phyloP scores from a whole-genome alignment of 805 yeast genomes.

The Metschnikowia anglica region DNA sequence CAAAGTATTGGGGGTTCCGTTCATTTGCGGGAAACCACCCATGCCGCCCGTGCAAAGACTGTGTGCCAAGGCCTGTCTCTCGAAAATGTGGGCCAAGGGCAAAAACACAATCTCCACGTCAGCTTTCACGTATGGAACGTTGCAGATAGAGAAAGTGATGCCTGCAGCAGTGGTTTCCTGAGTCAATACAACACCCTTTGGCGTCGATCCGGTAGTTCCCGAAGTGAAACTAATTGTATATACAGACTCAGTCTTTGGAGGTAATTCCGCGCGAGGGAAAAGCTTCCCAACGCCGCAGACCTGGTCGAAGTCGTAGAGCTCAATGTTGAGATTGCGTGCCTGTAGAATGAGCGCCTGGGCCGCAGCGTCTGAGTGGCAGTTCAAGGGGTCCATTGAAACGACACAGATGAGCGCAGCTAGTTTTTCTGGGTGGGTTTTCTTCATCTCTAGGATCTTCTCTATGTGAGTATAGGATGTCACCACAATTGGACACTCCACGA shows the following conservation, averaged over 20 bases:
- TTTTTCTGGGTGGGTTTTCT: slow-evolving; percentile 14
- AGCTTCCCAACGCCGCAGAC: slow-evolving; percentile 23
- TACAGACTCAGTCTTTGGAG: slow-evolving; percentile 20
- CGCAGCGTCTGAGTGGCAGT: slow-evolving; percentile 12
- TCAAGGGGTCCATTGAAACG: slow-evolving; percentile 30
- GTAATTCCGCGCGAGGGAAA: slow-evolving; percentile 22
- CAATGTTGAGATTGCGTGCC: slow-evolving; percentile 20
- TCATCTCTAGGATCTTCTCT: slow-evolving; percentile 12
- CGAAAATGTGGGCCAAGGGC: slow-evolving; percentile 41
- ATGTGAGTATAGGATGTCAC: slow-evolving; percentile 26
- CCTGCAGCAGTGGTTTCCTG: slow-evolving; percentile 25
- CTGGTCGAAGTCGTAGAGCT: slow-evolving; percentile 25
- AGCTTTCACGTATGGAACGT: slow-evolving; percentile 11
- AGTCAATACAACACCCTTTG: slow-evolving; percentile 28
- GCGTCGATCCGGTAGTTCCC: slow-evolving; percentile 29
- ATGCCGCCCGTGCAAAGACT: slow-evolving; percentile 27
- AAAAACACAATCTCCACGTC: slow-evolving; percentile 25
- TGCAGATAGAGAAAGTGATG: slow-evolving; percentile 16
- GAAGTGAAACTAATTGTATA: slow-evolving; percentile 30
- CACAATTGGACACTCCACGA: slow-evolving; percentile 63
- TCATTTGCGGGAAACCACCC: slow-evolving; percentile 25
- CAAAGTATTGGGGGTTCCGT: slow-evolving; percentile 26
- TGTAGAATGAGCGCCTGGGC: slow-evolving; percentile 32
- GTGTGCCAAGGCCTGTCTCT: slow-evolving; percentile 28
- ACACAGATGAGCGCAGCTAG: slow-evolving; percentile 23